Evolutionary conservation across 768 basidiomycete genomes (phyloP).

Genomic region (Clitopilus passeckerianus): DNA sequence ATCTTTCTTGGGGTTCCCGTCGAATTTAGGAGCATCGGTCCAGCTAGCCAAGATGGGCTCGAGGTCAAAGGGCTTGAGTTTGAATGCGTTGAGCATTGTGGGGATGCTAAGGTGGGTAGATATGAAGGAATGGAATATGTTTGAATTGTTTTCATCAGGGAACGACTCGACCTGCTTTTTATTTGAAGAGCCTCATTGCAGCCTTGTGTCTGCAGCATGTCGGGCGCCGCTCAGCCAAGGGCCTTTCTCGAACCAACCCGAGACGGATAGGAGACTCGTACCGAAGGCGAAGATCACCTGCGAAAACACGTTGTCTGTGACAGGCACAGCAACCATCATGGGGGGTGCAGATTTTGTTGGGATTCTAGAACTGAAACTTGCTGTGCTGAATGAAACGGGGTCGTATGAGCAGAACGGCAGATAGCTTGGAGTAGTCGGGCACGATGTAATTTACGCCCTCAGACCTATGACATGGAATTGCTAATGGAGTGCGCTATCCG

Average conservation of each 20-base stretch:
- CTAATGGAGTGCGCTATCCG: no score
- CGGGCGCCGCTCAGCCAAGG: not conserved
- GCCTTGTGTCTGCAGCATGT: slow-evolving; percentile 8
- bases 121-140: not conserved
- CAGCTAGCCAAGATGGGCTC: slow-evolving; percentile 62
- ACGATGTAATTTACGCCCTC: no score
- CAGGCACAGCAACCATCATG: slow-evolving; percentile 3
- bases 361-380: not conserved
- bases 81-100: slow-evolving; percentile 69
- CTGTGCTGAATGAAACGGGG: not conserved
- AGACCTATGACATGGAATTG: no score
- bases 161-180: slow-evolving; percentile 3
- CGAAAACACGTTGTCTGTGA: slow-evolving; percentile 13
- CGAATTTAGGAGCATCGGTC: slow-evolving; percentile 62
- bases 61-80: slow-evolving; percentile 73
- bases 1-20: slow-evolving; percentile 68
- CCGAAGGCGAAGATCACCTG: slow-evolving; percentile 4
- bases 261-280: not conserved
- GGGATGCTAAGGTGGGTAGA: slow-evolving; percentile 2
- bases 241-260: not conserved
- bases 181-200: slow-evolving; percentile 14
- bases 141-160: not conserved
- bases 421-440: no score
- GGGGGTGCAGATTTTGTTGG: not conserved
- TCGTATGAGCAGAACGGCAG: not conserved